Base-by-base conservation (phyloP, 495 filamentous ascomycete genomes). In the Trichocladium uniseriatum region DNA sequence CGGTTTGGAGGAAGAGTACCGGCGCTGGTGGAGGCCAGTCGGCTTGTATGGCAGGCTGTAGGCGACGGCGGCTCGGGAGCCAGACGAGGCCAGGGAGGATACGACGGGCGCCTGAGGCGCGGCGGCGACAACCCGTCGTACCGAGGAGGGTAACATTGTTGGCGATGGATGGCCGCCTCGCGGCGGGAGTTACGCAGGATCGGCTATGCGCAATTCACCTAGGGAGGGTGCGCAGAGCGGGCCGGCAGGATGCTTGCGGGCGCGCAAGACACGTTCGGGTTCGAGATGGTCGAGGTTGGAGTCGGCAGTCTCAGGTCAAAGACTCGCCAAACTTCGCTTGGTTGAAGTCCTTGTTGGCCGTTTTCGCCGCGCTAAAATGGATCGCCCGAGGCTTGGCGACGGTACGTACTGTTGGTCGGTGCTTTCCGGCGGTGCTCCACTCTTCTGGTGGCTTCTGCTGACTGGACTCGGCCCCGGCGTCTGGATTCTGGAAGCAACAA, bases 1-100 rank as follows among this genome's bases (percentile, higher is more conserved):
- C 14, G 76, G 74, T 65, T 78, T 79, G 7, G 75, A 79, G 9
- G 75, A 79, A n/a, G 75, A 78, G 52, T 70, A 73, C 22, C 76
- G 67, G 59, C 70, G 60, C 56, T 78, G 75, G 47, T 65, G 66
- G 28, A 58, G 44, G 45, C 56, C 34, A 34, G 53, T 68, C 11
- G 61, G 56, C 45, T 60, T 63, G 58, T 63, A 68, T 38, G 67
- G 59, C 43, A 72, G 59, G 38, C 59, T 40, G 54, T 69, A 57
- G 43, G 56, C 51, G 38, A 63, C 51, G 18, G 65, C 60, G 8
- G 69, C 52, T 43, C 68, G 64, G 19, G 70, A 57, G 36, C 55
- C 61, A 16, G 64, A 53, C 15, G 61, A 56, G 50, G 62, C 55
- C 39, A 73, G 55, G 31, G 64, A 58, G 16, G 69, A 64, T 16